A percentile compares a stretch with the other conserved stretches of the same genome.
Conservation (phyloP, 83 land plant species). For the Larix sibirica region DNA sequence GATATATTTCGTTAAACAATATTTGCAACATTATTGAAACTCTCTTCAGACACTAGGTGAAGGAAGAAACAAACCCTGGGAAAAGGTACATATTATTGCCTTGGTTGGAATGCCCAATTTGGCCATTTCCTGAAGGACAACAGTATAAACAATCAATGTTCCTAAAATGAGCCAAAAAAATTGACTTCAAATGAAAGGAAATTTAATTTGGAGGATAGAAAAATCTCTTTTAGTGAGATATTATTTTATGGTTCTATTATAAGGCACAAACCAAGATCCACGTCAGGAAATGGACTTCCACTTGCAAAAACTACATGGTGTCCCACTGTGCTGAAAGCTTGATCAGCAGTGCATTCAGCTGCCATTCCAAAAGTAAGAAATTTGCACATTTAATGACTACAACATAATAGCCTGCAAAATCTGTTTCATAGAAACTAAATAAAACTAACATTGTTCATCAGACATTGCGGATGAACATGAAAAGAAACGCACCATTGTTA, state of each 20-base stretch:
- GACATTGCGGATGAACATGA: not conserved
- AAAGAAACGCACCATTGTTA: constrained; percentile 62
- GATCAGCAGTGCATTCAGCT: constrained; percentile 99
- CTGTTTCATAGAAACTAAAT: not conserved
- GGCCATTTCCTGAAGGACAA: constrained; percentile 75
- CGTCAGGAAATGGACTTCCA: constrained; percentile 96
- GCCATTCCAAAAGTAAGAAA: constrained; percentile 19
- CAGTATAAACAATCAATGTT: not conserved
- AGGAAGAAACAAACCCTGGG: constrained; percentile 74
- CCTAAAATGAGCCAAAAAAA: not conserved
- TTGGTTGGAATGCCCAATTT: constrained; percentile 90
- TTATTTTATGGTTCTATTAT: not conserved
- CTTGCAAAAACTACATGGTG: constrained; percentile 92
- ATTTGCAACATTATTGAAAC: too few species aligned
- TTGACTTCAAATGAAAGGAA: not conserved
- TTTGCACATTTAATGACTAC: not conserved
- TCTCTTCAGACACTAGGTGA: not conserved
- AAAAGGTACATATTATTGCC: constrained; percentile 99
- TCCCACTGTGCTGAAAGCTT: constrained; percentile 87
- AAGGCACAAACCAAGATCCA: constrained; percentile 76
- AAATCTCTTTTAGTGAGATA: not conserved
- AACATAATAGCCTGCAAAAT: not conserved
- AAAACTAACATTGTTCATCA: not conserved
- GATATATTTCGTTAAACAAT: too few species aligned
- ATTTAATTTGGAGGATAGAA: not conserved